Evolutionary conservation across 768 basidiomycete species (phyloP), one percentile per base, ranked within the genome.

Genomic region (Vararia minispora): DNA sequence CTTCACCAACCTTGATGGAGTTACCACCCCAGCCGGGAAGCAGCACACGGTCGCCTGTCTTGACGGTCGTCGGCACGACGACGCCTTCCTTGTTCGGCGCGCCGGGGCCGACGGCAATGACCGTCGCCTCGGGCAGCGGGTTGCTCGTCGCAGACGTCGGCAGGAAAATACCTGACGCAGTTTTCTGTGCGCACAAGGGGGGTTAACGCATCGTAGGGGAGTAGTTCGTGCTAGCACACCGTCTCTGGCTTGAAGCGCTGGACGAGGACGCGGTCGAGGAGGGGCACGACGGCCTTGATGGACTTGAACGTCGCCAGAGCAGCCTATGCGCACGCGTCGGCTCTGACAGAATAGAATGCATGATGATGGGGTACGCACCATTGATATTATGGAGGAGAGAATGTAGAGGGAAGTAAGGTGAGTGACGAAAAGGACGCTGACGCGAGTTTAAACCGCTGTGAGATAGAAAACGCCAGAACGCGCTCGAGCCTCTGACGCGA

Each of bases 221-320:
- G 30, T 3, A 29, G 13, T 17, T 17, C 13, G 17, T 6, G 28
- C 13, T 36, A n/a, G 67, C 84, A 44, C 53, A 97, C 92, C 6
- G 89, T 87, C 50, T 94, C 91, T 23, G 88, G 69, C 70, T 97
- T 98, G 79, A 94, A 94, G 41, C 92, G 76, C 65, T 97, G 94
- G 44, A 98, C 91, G 48, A 98, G 72, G 46, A 98, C 87, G 48
- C 94, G 87, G 79, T 98, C 94, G 40, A 98, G 68, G 35, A 98
- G 76, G 44, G 94, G 94, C 47, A 87, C 64, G 49, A 98, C 58
- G 41, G 91, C 69, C 67, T 74, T 86, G 74, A 97, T 97, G 48
- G 79, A 80, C 65, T 88, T 95, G 80, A 98, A 90, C 18, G 91
- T 94, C 48, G 88, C 83, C 63, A 86, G 84, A 45, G 83, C 64